phyloP scores from a whole-genome alignment of 2,329 filamentous ascomycete genomes.

The Arthrobotrys sphaeroides region DNA sequence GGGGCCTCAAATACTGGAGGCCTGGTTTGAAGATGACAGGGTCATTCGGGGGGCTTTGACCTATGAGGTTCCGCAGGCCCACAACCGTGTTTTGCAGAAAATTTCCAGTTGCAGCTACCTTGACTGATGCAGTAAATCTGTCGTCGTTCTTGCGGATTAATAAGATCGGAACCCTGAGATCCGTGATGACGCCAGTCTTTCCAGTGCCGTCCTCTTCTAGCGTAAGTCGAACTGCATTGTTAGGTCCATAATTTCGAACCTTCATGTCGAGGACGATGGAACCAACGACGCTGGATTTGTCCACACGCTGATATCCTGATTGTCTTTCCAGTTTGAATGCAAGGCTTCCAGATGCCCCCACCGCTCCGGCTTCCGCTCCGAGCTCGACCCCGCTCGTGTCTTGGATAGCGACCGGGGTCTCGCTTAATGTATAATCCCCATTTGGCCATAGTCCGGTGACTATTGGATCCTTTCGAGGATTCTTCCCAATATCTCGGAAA shows the following conservation, averaged over 20 bases:
- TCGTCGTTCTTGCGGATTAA: not conserved
- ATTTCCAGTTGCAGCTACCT: not conserved
- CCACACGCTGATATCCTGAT: not conserved
- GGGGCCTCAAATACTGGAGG: not conserved
- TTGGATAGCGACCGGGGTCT: not conserved
- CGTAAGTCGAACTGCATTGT: not conserved
- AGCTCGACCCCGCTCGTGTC: not conserved
- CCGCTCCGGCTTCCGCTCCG: not conserved
- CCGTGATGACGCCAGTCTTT: not conserved
- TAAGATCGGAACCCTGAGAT: not conserved
- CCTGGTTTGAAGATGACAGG: conserved; percentile 1
- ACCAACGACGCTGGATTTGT: not conserved
- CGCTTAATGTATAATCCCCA: not conserved
- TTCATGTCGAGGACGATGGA: not conserved
- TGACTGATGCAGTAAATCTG: not conserved
- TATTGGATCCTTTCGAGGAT: not conserved
- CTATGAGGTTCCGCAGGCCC: not conserved
- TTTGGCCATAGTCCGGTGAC: not conserved
- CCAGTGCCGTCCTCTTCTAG: not conserved
- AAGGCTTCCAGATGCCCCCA: not conserved
- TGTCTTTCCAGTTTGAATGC: not conserved
- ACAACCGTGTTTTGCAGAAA: not conserved
- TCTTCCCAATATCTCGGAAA: not conserved
- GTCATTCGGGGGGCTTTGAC: not conserved
- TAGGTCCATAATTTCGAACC: not conserved